Conservation (phyloP, 108 stramenopile genomes). For the Skeletonema potamos region DNA sequence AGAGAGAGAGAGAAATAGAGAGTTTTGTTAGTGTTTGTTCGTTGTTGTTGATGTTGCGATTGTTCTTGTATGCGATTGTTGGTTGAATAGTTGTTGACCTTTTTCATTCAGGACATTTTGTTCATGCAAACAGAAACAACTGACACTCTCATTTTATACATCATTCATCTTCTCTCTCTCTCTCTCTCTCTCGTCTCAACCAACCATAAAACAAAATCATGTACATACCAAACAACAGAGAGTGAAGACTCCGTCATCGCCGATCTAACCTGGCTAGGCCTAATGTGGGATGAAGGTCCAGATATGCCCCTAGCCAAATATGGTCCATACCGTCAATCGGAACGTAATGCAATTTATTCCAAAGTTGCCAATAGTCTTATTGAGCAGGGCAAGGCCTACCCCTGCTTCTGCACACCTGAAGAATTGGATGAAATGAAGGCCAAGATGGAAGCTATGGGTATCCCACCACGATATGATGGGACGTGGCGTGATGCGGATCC, state of each 20-base stretch:
- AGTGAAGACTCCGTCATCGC: conserved; percentile 90
- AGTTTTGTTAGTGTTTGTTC: conserved; percentile 2
- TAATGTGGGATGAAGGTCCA: conserved; percentile 96
- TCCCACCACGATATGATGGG: conserved; percentile 90
- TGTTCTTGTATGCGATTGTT: not conserved
- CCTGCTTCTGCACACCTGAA: conserved; percentile 95
- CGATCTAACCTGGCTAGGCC: conserved; percentile 91
- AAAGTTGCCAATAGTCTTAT: conserved; percentile 66
- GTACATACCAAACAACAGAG: conserved; percentile 54
- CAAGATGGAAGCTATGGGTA: conserved; percentile 74
- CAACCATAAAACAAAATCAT: not conserved
- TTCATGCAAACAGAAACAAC: not conserved
- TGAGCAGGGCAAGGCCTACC: conserved; percentile 85
- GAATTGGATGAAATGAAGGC: conserved; percentile 92
- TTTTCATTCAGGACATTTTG: not conserved
- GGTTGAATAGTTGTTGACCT: not conserved
- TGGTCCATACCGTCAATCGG: conserved; percentile 87
- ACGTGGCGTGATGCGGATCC: conserved; percentile 96
- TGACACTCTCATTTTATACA: not conserved
- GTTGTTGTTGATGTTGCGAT: not conserved
- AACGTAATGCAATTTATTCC: conserved; percentile 75
- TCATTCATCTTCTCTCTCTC: not conserved
- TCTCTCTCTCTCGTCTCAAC: not conserved
- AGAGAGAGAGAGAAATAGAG: too few species aligned
- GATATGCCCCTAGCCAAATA: conserved; percentile 55